Percentiles rank a stretch among this genome's conserved stretches.
Conservation (phyloP, 2,329 filamentous ascomycete genomes). For the Xylariales sp. region DNA sequence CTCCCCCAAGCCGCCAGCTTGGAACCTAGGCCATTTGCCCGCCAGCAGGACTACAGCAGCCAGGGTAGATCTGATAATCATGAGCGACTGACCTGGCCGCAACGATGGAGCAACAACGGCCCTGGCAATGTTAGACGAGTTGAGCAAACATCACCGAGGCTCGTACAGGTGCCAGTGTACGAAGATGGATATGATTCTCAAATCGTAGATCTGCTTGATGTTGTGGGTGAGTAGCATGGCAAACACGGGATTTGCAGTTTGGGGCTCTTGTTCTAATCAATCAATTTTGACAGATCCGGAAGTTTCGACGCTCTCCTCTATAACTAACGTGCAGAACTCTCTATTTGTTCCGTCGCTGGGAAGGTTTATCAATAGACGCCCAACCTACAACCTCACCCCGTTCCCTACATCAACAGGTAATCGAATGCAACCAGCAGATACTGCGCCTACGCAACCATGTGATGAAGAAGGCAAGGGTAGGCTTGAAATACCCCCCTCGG, state of each 20-base stretch:
- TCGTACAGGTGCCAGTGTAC: too few relatives aligned
- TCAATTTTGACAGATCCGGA: constrained; percentile 64
- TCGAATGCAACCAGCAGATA: background rate
- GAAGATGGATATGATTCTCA: constrained; percentile 53
- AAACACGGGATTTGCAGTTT: background rate
- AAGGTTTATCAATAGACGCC: constrained; percentile 67
- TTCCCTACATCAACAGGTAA: too few relatives aligned
- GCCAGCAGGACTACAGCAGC: too few relatives aligned
- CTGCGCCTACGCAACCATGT: background rate
- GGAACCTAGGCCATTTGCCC: too few relatives aligned
- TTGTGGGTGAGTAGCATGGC: constrained; percentile 50
- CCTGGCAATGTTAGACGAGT: too few relatives aligned
- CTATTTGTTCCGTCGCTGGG: constrained; percentile 83
- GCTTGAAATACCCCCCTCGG: too few relatives aligned
- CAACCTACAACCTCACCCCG: constrained; percentile 70
- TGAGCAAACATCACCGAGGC: too few relatives aligned
- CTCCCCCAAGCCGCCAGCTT: too few relatives aligned
- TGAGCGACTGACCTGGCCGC: too few relatives aligned
- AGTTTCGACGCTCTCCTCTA: constrained; percentile 74
- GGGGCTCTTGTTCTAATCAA: background rate
- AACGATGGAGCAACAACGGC: too few relatives aligned
- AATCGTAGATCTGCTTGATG: constrained; percentile 64
- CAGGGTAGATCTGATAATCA: too few relatives aligned
- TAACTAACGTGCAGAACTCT: constrained; percentile 88
- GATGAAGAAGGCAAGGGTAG: constrained; percentile 9